Percentiles rank a stretch among this genome's conserved stretches.
These are phyloP conservation scores for Tetradesmus obliquus DNA, from an alignment of 139 green algal genomes.

Conservation along the genomic window DNA sequence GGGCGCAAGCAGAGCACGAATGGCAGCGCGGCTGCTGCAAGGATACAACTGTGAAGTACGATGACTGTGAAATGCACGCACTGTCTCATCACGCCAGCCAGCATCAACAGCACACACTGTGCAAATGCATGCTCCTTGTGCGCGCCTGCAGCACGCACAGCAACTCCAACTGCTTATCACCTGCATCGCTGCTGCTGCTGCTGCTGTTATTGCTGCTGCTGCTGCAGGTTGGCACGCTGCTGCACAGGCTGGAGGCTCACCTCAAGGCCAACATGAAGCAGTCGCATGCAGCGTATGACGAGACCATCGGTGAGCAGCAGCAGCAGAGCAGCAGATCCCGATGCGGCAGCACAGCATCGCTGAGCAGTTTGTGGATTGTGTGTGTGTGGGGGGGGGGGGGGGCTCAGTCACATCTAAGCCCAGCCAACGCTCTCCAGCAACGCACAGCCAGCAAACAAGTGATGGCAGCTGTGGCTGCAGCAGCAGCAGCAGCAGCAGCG, in stretches of 20 bases:
- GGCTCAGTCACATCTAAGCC: no score
- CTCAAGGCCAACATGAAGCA: slow-evolving; percentile 29
- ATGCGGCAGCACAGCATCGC: no score
- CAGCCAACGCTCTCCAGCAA: no score
- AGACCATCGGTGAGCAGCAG: slow-evolving; percentile 2
- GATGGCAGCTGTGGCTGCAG: neutral
- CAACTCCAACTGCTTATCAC: no score
- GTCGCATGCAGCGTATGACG: slow-evolving; percentile 33
- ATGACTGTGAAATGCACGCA: no score
- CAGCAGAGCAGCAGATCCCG: neutral
- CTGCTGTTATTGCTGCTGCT: neutral
- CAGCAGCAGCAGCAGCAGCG: neutral
- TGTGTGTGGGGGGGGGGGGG: no score
- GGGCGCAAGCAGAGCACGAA: no score
- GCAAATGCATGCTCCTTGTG: no score
- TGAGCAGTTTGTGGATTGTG: no score
- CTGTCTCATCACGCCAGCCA: neutral
- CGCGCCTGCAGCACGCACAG: no score
- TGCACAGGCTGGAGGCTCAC: slow-evolving; percentile 14
- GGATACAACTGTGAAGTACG: neutral
- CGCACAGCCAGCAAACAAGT: no score
- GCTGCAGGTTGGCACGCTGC: slow-evolving; percentile 11
- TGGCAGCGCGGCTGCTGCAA: neutral
- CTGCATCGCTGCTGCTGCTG: neutral
- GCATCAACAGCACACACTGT: neutral